phyloP scores from a whole-genome alignment of 1,284 basidiomycete species.

The Fistulina hepatica region DNA sequence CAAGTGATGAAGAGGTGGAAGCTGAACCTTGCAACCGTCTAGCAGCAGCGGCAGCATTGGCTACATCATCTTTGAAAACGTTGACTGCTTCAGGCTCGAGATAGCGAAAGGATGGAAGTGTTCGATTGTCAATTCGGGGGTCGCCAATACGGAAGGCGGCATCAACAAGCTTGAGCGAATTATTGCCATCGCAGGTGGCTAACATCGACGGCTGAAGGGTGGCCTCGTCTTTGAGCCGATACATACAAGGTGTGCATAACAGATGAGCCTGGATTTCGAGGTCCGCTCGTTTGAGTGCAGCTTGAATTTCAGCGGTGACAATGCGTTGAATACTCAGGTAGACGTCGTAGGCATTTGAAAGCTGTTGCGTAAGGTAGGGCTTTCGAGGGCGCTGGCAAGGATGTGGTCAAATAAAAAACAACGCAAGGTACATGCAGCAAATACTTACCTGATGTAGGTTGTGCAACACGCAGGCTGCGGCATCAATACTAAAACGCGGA shows the following conservation, averaged over 20 bases:
- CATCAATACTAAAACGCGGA: conserved; percentile 11
- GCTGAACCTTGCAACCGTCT: too few relatives aligned
- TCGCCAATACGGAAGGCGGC: conserved; percentile 10
- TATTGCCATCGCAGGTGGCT: conserved; percentile 25
- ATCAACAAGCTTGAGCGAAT: conserved; percentile 24
- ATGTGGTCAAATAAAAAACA: background rate
- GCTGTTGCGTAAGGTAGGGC: conserved; percentile 1
- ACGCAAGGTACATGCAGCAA: too few relatives aligned
- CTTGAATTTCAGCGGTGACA: background rate
- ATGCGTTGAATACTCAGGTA: conserved; percentile 6
- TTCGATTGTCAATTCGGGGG: conserved; percentile 13
- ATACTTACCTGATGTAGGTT: conserved; percentile 9
- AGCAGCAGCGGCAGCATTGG: too few relatives aligned
- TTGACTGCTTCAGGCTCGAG: conserved; percentile 19
- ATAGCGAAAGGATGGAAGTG: conserved; percentile 9
- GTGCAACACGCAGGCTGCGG: conserved; percentile 6
- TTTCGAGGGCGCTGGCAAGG: background rate
- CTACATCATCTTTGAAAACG: conserved; percentile 23
- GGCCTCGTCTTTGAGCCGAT: conserved; percentile 19
- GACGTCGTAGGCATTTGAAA: conserved; percentile 9
- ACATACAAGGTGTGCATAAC: conserved; percentile 13
- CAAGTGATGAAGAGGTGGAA: background rate
- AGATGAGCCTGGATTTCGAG: conserved; percentile 11
- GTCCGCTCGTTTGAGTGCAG: conserved; percentile 2
- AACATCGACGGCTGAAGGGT: conserved; percentile 16